These are phyloP conservation scores for Saturnispora gosingensis DNA, from an alignment of 805 yeast species.

Conservation along the genomic window DNA sequence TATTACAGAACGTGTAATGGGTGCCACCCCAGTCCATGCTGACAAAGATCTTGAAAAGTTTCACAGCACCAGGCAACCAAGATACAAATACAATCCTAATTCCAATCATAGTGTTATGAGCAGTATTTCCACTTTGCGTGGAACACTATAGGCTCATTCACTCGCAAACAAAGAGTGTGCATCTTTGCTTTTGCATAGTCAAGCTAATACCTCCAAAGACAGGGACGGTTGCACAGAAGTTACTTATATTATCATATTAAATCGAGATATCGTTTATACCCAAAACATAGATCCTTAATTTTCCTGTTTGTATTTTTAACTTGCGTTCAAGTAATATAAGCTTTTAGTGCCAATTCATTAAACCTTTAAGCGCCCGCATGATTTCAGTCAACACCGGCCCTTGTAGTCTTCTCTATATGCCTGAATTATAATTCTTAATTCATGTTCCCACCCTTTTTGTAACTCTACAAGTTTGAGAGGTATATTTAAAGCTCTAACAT, in stretches of 20 bases:
- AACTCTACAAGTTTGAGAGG: too few species aligned
- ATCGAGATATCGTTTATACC: not conserved
- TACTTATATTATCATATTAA: too few species aligned
- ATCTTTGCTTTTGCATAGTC: too few species aligned
- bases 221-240: not conserved
- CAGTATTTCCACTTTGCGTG: constrained; percentile 12
- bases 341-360: too few species aligned
- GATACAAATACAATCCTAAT: not conserved
- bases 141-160: not conserved
- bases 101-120: constrained; percentile 11
- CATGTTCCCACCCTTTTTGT: too few species aligned
- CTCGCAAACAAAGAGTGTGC: not conserved
- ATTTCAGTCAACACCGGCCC: too few species aligned
- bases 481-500: too few species aligned
- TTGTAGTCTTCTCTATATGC: not conserved
- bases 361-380: too few species aligned
- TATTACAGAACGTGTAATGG: not conserved
- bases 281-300: not conserved
- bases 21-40: not conserved
- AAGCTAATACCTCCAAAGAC: too few species aligned
- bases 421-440: too few species aligned
- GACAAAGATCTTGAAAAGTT: constrained; percentile 9
- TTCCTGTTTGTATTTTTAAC: too few species aligned
- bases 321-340: too few species aligned
- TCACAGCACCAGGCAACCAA: not conserved